Evolutionary conservation across 129 eudicot genomes (phyloP).

Genomic region (Silybum marianum): DNA sequence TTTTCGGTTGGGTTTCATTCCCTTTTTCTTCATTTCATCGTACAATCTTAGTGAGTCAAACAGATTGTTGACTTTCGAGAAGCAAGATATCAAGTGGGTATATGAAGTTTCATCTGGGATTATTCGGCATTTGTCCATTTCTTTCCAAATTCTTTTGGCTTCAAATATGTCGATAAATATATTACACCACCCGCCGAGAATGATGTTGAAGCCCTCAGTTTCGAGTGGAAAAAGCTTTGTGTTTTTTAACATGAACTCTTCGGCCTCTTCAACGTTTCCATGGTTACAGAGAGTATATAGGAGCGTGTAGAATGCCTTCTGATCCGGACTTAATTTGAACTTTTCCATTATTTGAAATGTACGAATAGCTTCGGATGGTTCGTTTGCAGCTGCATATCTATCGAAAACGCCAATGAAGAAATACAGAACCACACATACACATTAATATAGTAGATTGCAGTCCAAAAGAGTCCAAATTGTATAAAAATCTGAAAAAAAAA

Average conservation of each 20-base stretch:
- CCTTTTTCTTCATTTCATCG: constrained; percentile 89
- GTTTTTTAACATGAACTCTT: constrained; percentile 74
- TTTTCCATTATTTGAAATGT: constrained; percentile 77
- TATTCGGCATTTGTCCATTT: constrained; percentile 75
- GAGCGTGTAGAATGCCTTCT: constrained; percentile 58
- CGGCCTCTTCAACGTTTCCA: constrained; percentile 91
- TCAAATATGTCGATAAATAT: constrained; percentile 52
- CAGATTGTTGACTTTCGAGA: constrained; percentile 72
- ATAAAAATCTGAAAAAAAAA: not conserved
- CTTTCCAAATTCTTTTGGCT: constrained; percentile 96
- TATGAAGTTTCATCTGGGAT: constrained; percentile 69
- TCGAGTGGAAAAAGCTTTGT: constrained; percentile 85
- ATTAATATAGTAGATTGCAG: not conserved
- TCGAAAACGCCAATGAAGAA: constrained; percentile 9
- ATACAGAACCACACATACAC: not conserved
- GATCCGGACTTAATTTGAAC: constrained; percentile 65
- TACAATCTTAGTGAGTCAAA: constrained; percentile 84
- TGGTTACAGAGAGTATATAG: constrained; percentile 62
- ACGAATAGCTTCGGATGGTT: constrained; percentile 68
- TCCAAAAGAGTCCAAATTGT: not conserved
- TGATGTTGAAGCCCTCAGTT: constrained; percentile 77
- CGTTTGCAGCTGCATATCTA: constrained; percentile 80
- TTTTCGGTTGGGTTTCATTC: constrained; percentile 59
- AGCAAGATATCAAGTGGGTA: constrained; percentile 79
- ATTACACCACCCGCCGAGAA: constrained; percentile 88